Percentiles rank a stretch among this genome's conserved stretches.
Evolutionary conservation across 371 early-diverging fungal species (phyloP).

Genomic region (Lichtheimia ramosa): DNA sequence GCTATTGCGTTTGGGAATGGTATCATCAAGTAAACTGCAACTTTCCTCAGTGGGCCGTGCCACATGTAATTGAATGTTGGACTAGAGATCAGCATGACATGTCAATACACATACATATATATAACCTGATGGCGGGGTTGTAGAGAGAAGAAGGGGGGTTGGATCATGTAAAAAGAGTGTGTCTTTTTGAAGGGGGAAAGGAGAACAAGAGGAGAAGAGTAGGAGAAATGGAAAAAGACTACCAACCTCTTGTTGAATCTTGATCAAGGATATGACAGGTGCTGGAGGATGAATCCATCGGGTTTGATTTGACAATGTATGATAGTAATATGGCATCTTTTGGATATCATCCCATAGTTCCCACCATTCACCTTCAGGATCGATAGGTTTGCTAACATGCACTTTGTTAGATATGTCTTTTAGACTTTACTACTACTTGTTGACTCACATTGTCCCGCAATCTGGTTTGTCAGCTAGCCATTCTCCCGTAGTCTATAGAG

Average conservation of each 20-base stretch:
- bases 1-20: constrained; percentile 18
- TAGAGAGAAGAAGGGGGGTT: too few relatives aligned
- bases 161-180: too few relatives aligned
- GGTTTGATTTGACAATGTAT: constrained; percentile 80
- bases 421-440: not conserved
- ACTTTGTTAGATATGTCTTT: not conserved
- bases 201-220: not conserved
- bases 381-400: constrained; percentile 17
- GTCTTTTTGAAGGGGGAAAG: not conserved
- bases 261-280: constrained; percentile 75
- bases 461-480: constrained; percentile 17
- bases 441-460: constrained; percentile 15
- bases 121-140: too few relatives aligned
- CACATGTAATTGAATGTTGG: constrained; percentile 4
- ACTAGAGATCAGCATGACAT: not conserved
- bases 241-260: constrained; percentile 43
- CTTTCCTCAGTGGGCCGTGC: not conserved
- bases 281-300: constrained; percentile 79
- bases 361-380: constrained; percentile 91
- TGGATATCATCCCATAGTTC: constrained; percentile 88
- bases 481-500: constrained; percentile 20
- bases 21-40: constrained; percentile 5
- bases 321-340: constrained; percentile 86
- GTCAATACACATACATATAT: too few relatives aligned
- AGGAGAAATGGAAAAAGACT: not conserved